phyloP scores from a whole-genome alignment of 352 stramenopile species.

The Phytopythium sindhum region DNA sequence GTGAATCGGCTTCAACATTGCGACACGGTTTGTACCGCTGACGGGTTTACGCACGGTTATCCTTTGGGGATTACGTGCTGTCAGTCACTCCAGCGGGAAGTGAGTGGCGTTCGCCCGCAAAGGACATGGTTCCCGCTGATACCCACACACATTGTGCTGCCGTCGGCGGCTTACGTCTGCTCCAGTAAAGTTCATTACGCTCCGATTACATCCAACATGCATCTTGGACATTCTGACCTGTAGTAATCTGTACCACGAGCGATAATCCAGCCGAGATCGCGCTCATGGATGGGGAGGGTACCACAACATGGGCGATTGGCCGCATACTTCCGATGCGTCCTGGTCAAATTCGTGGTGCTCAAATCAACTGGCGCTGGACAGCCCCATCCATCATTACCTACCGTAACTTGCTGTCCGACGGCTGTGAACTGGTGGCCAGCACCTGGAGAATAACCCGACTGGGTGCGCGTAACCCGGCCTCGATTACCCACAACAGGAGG shows the following conservation, averaged over 20 bases:
- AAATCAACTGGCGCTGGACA: neutral
- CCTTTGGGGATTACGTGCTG: neutral
- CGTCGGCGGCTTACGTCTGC: too few relatives aligned
- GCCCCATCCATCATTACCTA: conserved; percentile 1
- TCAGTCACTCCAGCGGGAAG: neutral
- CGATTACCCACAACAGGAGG: neutral
- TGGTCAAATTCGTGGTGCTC: neutral
- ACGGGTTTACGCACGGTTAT: neutral
- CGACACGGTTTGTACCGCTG: neutral
- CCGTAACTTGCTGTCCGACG: neutral
- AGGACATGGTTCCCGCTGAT: too few relatives aligned
- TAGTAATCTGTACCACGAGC: too few relatives aligned
- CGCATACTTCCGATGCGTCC: neutral
- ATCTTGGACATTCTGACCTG: too few relatives aligned
- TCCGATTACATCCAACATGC: too few relatives aligned
- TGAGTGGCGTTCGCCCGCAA: neutral
- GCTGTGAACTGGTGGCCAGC: neutral
- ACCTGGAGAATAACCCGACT: neutral
- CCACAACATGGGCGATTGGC: neutral
- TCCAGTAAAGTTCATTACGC: too few relatives aligned
- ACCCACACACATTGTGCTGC: too few relatives aligned
- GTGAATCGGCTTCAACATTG: neutral
- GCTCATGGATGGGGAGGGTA: neutral
- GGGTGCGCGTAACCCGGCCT: neutral
- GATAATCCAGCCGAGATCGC: neutral